A percentile compares a stretch with the other conserved stretches of the same genome.
Evolutionary conservation across 2,329 filamentous ascomycete genomes (phyloP).

Genomic region (Alternaria sp.): DNA sequence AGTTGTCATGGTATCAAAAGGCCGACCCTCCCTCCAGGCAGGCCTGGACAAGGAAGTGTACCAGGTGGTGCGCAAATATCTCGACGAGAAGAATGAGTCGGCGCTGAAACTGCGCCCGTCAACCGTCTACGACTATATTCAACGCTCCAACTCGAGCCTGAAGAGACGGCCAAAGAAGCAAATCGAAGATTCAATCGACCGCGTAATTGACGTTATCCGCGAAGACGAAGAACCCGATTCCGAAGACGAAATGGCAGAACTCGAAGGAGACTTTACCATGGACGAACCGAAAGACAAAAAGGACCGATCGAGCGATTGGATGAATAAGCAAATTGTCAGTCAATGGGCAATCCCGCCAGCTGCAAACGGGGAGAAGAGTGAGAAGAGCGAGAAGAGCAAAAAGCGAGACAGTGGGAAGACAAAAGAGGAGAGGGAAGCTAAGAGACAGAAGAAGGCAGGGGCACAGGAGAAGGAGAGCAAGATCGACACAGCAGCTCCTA

Average conservation of each 20-base stretch:
- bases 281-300: slow-evolving; percentile 32
- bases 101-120: slow-evolving; percentile 64
- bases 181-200: slow-evolving; percentile 84
- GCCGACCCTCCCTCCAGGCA: slow-evolving; percentile 46
- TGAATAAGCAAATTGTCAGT: slow-evolving; percentile 71
- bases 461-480: slow-evolving; percentile 47
- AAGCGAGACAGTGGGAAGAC: slow-evolving; percentile 59
- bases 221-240: slow-evolving; percentile 63
- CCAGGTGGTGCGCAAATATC: slow-evolving; percentile 78
- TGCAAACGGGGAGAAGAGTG: slow-evolving; percentile 41
- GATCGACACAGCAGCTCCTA: slow-evolving; percentile 70
- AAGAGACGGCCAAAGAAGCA: slow-evolving; percentile 82
- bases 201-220: slow-evolving; percentile 77
- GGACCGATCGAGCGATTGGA: slow-evolving; percentile 59
- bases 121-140: slow-evolving; percentile 79
- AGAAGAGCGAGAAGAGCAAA: slow-evolving; percentile 46
- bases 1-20: slow-evolving; percentile 38
- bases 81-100: slow-evolving; percentile 66
- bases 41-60: slow-evolving; percentile 67
- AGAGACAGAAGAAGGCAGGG: slow-evolving; percentile 65
- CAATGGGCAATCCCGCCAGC: slow-evolving; percentile 58
- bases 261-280: slow-evolving; percentile 53
- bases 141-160: slow-evolving; percentile 84
- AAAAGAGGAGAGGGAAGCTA: slow-evolving; percentile 72
- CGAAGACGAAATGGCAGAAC: slow-evolving; percentile 60